phyloP scores from a whole-genome alignment of 129 eudicot species.

The Arctium lappa region DNA sequence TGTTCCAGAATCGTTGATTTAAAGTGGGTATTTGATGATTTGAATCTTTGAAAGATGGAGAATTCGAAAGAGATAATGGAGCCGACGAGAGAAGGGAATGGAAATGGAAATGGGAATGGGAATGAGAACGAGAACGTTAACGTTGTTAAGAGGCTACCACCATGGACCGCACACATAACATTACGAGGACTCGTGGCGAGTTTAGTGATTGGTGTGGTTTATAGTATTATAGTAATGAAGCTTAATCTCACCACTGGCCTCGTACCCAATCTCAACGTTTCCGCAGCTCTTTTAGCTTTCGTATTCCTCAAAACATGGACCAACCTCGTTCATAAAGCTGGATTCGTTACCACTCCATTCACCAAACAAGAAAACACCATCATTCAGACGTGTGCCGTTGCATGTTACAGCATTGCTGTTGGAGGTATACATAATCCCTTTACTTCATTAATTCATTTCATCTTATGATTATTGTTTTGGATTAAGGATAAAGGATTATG shows the following conservation, averaged over 20 bases:
- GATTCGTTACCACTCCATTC: slow-evolving; percentile 55
- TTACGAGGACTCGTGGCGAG: slow-evolving; percentile 72
- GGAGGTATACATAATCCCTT: slow-evolving; percentile 55
- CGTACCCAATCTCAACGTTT: slow-evolving; percentile 84
- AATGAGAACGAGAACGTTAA: slow-evolving; percentile 22
- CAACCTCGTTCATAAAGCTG: slow-evolving; percentile 52
- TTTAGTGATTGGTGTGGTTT: slow-evolving; percentile 62
- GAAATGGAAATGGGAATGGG: slow-evolving; percentile 4
- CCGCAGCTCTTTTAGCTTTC: slow-evolving; percentile 90
- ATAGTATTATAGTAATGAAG: slow-evolving; percentile 87
- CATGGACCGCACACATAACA: slow-evolving; percentile 80
- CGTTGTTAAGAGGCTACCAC: slow-evolving; percentile 54
- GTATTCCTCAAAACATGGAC: slow-evolving; percentile 78
- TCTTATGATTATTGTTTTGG: not conserved
- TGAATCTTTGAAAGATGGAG: slow-evolving; percentile 21
- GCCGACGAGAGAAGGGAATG: slow-evolving; percentile 24
- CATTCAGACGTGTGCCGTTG: slow-evolving; percentile 94
- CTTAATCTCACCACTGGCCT: slow-evolving; percentile 87
- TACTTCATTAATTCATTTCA: not conserved
- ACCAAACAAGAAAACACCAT: slow-evolving; percentile 85
- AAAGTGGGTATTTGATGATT: not conserved
- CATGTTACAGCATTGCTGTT: slow-evolving; percentile 85
- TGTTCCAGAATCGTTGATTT: not conserved
- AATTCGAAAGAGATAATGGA: slow-evolving; percentile 9
- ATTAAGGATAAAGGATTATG: not conserved